Conservation (phyloP, 768 basidiomycete genomes). For the Tephrocybe rancida region DNA sequence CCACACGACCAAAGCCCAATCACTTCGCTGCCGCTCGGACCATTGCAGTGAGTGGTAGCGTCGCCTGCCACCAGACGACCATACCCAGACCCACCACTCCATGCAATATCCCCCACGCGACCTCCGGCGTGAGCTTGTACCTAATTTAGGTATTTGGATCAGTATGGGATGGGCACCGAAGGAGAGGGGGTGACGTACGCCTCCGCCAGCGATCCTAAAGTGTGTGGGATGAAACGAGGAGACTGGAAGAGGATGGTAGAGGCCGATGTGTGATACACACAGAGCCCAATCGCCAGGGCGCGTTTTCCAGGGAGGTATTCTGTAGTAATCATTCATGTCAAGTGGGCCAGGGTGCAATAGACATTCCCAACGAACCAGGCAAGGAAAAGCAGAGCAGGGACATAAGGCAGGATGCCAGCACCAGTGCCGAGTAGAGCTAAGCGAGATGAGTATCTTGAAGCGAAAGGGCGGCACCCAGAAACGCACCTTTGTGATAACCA, state of each 20-base stretch:
- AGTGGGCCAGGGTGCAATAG: neutral
- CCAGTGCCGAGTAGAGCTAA: slow-evolving; percentile 71
- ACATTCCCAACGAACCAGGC: slow-evolving; percentile 55
- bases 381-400: slow-evolving; percentile 67
- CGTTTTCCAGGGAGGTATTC: slow-evolving; percentile 88
- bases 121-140: slow-evolving; percentile 69
- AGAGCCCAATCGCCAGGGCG: slow-evolving; percentile 75
- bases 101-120: slow-evolving; percentile 72
- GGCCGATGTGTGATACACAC: slow-evolving; percentile 72
- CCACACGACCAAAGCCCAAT: neutral
- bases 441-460: neutral
- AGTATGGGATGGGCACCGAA: neutral
- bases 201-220: slow-evolving; percentile 64
- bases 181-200: slow-evolving; percentile 42
- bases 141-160: slow-evolving; percentile 30
- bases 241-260: slow-evolving; percentile 77
- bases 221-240: slow-evolving; percentile 78
- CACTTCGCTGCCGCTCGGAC: slow-evolving; percentile 24
- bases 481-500: slow-evolving; percentile 76
- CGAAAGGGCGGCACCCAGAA: too few species aligned
- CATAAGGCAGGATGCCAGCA: slow-evolving; percentile 61
- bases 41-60: slow-evolving; percentile 52
- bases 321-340: slow-evolving; percentile 22
- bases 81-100: slow-evolving; percentile 73
- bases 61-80: slow-evolving; percentile 83